These are phyloP conservation scores for Lodderomyces oxycetoniae DNA, from an alignment of 1,139 yeast genomes.

Conservation along the genomic window DNA sequence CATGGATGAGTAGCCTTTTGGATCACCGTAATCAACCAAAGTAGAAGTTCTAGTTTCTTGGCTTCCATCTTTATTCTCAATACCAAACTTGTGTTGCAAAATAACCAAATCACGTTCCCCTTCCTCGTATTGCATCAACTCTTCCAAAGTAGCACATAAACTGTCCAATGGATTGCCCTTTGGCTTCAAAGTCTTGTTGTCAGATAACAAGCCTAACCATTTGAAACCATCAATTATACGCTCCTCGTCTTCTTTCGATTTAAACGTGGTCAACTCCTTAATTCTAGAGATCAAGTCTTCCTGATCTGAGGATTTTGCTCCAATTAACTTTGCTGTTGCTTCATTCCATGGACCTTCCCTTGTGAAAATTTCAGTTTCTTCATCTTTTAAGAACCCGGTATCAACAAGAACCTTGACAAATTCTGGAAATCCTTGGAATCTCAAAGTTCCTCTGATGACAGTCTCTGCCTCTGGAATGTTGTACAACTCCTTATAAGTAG, in stretches of 20 bases:
- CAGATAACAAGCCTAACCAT: constrained; percentile 92
- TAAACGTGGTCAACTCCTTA: constrained; percentile 73
- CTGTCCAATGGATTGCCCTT: constrained; percentile 95
- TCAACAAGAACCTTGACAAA: constrained; percentile 93
- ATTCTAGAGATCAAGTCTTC: constrained; percentile 72
- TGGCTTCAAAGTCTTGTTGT: constrained; percentile 68
- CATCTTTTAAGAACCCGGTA: constrained; percentile 85
- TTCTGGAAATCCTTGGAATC: constrained; percentile 99
- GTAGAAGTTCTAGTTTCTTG: constrained; percentile 93
- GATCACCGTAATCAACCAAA: constrained; percentile 88
- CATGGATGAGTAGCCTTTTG: constrained; percentile 95
- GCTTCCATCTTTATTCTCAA: constrained; percentile 92
- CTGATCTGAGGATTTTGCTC: constrained; percentile 66
- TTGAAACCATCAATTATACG: constrained; percentile 84
- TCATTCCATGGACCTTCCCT: constrained; percentile 77
- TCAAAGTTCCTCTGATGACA: constrained; percentile 91
- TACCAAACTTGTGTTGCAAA: constrained; percentile 96
- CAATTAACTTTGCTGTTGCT: constrained; percentile 72
- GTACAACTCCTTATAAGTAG: constrained; percentile 87
- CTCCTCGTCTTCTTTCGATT: constrained; percentile 74
- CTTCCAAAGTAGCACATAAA: constrained; percentile 91
- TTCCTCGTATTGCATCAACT: constrained; percentile 91
- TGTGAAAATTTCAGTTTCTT: constrained; percentile 52
- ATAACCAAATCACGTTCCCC: constrained; percentile 94
- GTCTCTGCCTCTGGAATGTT: constrained; percentile 96